Conservation (phyloP, 2,329 filamentous ascomycete genomes). For the Neurospora sp. region DNA sequence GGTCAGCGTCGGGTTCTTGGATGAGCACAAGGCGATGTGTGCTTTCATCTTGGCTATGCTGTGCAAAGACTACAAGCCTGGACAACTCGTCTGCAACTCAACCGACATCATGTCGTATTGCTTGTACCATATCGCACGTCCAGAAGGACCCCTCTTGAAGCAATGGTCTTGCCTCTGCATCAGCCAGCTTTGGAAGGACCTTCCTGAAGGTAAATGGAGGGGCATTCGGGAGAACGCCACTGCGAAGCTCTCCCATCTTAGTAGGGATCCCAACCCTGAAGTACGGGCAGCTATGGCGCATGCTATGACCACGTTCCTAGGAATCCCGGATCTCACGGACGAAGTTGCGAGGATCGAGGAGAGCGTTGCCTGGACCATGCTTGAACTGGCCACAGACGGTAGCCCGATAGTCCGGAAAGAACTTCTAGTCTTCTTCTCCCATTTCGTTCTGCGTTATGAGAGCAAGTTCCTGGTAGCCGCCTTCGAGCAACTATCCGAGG, state of each 20-base stretch:
- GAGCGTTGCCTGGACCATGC: slow-evolving; percentile 75
- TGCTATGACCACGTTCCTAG: slow-evolving; percentile 86
- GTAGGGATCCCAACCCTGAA: slow-evolving; percentile 80
- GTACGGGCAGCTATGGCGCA: slow-evolving; percentile 90
- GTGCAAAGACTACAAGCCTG: slow-evolving; percentile 88
- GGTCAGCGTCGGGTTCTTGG: slow-evolving; percentile 53
- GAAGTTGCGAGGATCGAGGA: slow-evolving; percentile 89
- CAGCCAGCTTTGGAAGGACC: slow-evolving; percentile 87
- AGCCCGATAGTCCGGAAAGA: slow-evolving; percentile 92
- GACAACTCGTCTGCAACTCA: slow-evolving; percentile 83
- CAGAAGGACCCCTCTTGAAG: slow-evolving; percentile 76
- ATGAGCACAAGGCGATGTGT: slow-evolving; percentile 97
- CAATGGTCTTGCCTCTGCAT: slow-evolving; percentile 96
- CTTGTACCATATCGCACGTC: slow-evolving; percentile 71
- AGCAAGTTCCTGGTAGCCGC: slow-evolving; percentile 86
- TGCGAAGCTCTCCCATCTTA: slow-evolving; percentile 67
- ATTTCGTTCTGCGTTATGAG: slow-evolving; percentile 82
- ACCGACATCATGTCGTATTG: slow-evolving; percentile 87
- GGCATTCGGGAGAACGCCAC: slow-evolving; percentile 87
- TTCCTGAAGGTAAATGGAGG: slow-evolving; percentile 88
- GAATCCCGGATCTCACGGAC: slow-evolving; percentile 84
- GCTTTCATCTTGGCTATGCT: slow-evolving; percentile 96
- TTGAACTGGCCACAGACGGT: slow-evolving; percentile 88
- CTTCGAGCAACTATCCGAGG: slow-evolving; percentile 81
- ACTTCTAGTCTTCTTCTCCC: slow-evolving; percentile 84